Percentiles rank a stretch among this genome's conserved stretches.
phyloP scores from a whole-genome alignment of 768 basidiomycete species.

The Boletus rubescentipes region DNA sequence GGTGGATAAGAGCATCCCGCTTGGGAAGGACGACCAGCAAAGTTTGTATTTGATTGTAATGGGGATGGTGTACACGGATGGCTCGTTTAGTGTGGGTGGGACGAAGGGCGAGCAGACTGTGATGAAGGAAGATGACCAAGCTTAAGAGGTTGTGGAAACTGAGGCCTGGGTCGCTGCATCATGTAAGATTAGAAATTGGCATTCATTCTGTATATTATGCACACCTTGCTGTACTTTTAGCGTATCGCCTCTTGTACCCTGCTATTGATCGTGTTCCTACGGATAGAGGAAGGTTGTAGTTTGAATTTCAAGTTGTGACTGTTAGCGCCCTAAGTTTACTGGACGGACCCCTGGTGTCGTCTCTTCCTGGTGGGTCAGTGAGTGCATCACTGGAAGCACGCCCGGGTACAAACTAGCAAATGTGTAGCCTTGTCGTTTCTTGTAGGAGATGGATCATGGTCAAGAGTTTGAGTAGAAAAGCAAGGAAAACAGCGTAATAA shows the following conservation, averaged over 20 bases:
- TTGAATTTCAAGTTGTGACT: no score
- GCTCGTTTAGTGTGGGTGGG: background rate
- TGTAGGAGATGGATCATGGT: no score
- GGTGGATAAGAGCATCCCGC: slow-evolving; percentile 23
- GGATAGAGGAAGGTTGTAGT: no score
- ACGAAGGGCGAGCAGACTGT: background rate
- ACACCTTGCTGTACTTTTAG: background rate
- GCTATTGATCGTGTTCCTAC: background rate
- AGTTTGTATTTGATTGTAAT: slow-evolving; percentile 33
- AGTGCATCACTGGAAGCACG: no score
- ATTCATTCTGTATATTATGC: background rate
- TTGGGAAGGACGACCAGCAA: slow-evolving; percentile 36
- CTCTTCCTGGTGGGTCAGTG: no score
- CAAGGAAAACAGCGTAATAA: no score
- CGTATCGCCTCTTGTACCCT: background rate
- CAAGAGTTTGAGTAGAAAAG: no score
- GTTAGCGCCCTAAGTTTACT: no score
- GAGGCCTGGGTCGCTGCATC: background rate
- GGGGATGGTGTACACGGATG: slow-evolving; percentile 14
- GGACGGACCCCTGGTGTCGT: no score
- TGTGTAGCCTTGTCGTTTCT: no score
- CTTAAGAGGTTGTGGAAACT: background rate
- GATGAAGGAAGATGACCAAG: background rate
- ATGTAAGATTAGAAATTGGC: background rate
- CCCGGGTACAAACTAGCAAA: no score